Conservation (phyloP, 148 eudicot genomes). For the Rheum nobile region DNA sequence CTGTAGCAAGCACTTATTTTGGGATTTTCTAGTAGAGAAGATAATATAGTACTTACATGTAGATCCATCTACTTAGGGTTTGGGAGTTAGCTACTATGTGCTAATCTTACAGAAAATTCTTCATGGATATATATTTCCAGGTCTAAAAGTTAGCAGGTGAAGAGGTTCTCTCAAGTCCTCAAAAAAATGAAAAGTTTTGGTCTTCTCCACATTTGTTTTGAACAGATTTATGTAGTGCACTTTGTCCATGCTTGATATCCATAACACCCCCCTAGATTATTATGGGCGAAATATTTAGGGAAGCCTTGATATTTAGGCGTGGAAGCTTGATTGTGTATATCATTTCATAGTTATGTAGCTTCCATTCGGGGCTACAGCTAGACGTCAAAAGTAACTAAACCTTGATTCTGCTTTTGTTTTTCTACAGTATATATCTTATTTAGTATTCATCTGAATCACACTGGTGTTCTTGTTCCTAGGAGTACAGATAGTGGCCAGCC, state of each 20-base stretch:
- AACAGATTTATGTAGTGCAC: not conserved
- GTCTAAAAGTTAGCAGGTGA: not conserved
- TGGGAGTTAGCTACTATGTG: not conserved
- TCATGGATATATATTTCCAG: not conserved
- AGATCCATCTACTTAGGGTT: not conserved
- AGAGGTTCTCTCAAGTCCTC: not conserved
- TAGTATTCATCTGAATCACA: not conserved
- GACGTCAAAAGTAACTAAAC: not conserved
- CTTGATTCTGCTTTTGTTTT: not conserved
- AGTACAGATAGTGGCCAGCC: slow-evolving; percentile 74
- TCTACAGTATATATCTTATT: not conserved
- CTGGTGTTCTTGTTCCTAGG: slow-evolving; percentile 16
- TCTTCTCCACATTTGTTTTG: not conserved
- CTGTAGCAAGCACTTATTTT: not conserved
- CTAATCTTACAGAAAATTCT: not conserved
- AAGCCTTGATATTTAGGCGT: not conserved
- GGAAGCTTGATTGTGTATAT: not conserved
- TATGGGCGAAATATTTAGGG: too few relatives aligned
- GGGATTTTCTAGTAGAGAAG: not conserved
- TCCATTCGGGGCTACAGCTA: not conserved
- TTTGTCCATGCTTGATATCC: not conserved
- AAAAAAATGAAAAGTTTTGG: not conserved
- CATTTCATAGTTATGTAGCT: not conserved
- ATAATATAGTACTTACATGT: not conserved
- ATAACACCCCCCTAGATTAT: too few relatives aligned